Percentiles rank a stretch among this genome's conserved stretches.
phyloP scores from a whole-genome alignment of 129 eudicot genomes.

The Centella asiatica region DNA sequence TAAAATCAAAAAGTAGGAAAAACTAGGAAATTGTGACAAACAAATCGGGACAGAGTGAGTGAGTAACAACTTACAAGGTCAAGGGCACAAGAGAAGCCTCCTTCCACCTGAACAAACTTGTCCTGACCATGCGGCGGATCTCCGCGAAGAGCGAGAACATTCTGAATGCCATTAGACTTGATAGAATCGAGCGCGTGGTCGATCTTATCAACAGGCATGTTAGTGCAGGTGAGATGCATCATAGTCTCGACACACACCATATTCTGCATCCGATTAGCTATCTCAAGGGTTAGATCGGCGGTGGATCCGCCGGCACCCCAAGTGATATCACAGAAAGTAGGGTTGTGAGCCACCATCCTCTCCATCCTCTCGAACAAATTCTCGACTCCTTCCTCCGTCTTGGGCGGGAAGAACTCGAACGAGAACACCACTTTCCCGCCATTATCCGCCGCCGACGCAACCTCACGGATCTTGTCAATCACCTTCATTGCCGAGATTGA shows the following conservation, averaged over 20 bases:
- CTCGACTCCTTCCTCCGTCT: slow-evolving; percentile 92
- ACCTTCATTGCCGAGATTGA: slow-evolving; percentile 52
- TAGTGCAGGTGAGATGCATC: slow-evolving; percentile 98
- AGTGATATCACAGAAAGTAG: slow-evolving; percentile 86
- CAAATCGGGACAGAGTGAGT: neutral
- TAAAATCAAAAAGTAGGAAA: neutral
- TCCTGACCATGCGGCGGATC: slow-evolving; percentile 99
- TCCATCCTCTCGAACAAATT: slow-evolving; percentile 93
- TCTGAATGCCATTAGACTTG: slow-evolving; percentile 76
- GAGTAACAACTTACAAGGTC: slow-evolving; percentile 46
- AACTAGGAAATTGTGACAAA: neutral
- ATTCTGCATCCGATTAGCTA: slow-evolving; percentile 93
- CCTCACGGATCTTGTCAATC: slow-evolving; percentile 70
- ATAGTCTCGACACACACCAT: slow-evolving; percentile 93
- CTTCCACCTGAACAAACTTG: slow-evolving; percentile 83
- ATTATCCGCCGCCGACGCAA: slow-evolving; percentile 29
- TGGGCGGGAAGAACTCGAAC: slow-evolving; percentile 97
- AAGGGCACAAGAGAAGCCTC: slow-evolving; percentile 95
- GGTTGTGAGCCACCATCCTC: slow-evolving; percentile 90
- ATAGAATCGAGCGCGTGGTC: slow-evolving; percentile 79
- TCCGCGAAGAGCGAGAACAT: slow-evolving; percentile 89
- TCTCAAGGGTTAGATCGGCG: slow-evolving; percentile 88
- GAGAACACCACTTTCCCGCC: slow-evolving; percentile 59
- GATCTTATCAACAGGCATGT: slow-evolving; percentile 94
- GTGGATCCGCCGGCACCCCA: slow-evolving; percentile 99